Percentiles rank a stretch among this genome's conserved stretches.
Evolutionary conservation across 2,329 filamentous ascomycete genomes (phyloP).

Genomic region (Pyricularia sp.): DNA sequence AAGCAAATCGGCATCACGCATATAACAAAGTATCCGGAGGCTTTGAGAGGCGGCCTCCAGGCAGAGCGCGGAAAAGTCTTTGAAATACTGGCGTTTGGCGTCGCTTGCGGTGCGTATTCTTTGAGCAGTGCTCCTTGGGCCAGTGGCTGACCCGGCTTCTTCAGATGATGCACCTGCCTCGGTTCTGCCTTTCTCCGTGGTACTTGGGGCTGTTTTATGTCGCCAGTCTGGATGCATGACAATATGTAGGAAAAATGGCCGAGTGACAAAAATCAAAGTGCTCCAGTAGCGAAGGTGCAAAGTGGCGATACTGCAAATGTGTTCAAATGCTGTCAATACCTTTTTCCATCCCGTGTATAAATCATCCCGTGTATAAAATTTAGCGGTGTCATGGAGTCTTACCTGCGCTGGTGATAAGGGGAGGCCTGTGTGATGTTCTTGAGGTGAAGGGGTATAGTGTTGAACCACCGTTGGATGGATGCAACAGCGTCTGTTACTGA

Average conservation of each 20-base stretch:
- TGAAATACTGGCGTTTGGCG: slow-evolving; percentile 13
- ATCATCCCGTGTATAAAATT: not conserved
- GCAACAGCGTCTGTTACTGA: slow-evolving; percentile 12
- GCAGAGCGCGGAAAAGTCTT: slow-evolving; percentile 13
- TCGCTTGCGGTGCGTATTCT: not conserved
- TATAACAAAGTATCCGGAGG: slow-evolving; percentile 11
- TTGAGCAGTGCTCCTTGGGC: not conserved
- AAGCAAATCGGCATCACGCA: slow-evolving; percentile 13
- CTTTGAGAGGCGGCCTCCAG: slow-evolving; percentile 14
- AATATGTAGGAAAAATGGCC: slow-evolving; percentile 23
- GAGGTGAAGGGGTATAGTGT: slow-evolving; percentile 14
- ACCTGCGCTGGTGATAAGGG: slow-evolving; percentile 13
- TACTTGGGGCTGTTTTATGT: not conserved
- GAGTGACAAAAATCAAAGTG: slow-evolving; percentile 13
- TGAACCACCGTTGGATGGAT: slow-evolving; percentile 13
- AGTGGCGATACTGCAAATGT: slow-evolving; percentile 13
- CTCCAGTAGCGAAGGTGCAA: slow-evolving; percentile 17
- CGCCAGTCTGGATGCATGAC: slow-evolving; percentile 8
- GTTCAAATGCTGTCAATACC: too few relatives aligned
- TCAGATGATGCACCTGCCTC: not conserved
- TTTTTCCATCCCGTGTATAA: too few relatives aligned
- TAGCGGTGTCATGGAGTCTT: not conserved
- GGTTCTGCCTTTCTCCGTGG: not conserved
- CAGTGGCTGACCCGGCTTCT: not conserved
- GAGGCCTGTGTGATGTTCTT: slow-evolving; percentile 12